A percentile compares a stretch with the other conserved stretches of the same genome.
These are phyloP conservation scores for Termitomyces titanicus DNA, from an alignment of 768 basidiomycete species.

Conservation along the genomic window DNA sequence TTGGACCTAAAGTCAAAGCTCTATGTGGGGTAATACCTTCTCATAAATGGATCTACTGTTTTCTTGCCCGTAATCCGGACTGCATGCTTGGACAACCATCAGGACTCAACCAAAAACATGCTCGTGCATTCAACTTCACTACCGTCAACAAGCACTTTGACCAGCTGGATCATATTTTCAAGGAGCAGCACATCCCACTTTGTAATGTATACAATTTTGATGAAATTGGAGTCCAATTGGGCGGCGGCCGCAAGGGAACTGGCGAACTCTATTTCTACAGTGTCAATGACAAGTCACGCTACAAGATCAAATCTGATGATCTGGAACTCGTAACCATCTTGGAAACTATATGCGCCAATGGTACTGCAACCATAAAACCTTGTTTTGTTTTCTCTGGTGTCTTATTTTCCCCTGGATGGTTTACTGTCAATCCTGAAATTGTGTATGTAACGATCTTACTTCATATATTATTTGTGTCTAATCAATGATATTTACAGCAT, in stretches of 20 bases:
- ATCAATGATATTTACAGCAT: neutral
- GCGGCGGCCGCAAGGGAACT: slow-evolving; percentile 13
- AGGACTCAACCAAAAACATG: neutral
- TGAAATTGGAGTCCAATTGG: slow-evolving; percentile 26
- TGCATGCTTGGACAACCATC: neutral
- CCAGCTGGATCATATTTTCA: neutral
- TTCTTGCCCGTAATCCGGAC: neutral
- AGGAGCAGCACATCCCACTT: neutral
- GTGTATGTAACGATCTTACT: neutral
- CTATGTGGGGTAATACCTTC: neutral
- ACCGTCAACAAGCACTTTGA: neutral
- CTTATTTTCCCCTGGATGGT: neutral
- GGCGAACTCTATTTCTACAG: neutral
- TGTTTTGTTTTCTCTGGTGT: slow-evolving; percentile 23
- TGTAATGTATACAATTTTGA: too few species aligned
- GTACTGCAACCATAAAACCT: slow-evolving; percentile 26
- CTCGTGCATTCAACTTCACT: neutral
- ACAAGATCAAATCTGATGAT: too few species aligned
- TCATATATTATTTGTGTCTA: neutral
- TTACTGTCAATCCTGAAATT: neutral
- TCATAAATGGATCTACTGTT: neutral
- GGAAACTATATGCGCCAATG: slow-evolving; percentile 40
- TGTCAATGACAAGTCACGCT: neutral
- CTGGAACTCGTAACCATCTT: too few species aligned
- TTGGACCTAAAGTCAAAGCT: neutral